A percentile compares a stretch with the other conserved stretches of the same genome.
Evolutionary conservation across 208 protist species (phyloP).

Genomic region (Leishmania guyanensis): DNA sequence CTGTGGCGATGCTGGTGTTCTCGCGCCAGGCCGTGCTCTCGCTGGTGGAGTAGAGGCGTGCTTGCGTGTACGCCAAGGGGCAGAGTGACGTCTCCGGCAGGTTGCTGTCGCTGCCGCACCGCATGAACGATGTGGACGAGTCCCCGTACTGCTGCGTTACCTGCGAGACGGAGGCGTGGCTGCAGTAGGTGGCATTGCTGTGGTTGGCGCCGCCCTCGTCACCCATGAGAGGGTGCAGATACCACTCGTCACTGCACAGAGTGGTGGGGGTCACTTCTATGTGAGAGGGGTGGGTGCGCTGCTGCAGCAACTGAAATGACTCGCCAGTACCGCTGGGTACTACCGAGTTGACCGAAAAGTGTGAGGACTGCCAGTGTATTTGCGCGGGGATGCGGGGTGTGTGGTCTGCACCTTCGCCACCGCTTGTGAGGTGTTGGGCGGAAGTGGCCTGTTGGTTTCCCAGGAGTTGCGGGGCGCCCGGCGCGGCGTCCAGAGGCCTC

Average conservation of each 20-base stretch:
- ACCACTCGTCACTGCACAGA: neutral
- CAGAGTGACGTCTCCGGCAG: slow-evolving; percentile 4
- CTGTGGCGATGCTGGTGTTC: slow-evolving; percentile 3
- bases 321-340: neutral
- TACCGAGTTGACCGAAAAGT: neutral
- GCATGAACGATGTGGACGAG: too few species aligned
- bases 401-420: neutral
- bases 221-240: neutral
- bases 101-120: neutral
- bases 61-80: slow-evolving; percentile 1
- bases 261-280: neutral
- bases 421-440: neutral
- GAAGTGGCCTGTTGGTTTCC: neutral
- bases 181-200: neutral
- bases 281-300: neutral
- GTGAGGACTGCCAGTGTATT: neutral
- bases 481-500: neutral
- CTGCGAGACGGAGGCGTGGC: neutral
- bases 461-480: neutral
- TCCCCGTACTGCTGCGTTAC: neutral
- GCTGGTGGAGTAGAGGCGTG: slow-evolving; percentile 23
- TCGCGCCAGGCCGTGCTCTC: slow-evolving; percentile 30
- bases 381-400: neutral
- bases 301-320: neutral
- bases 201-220: neutral